Conservation (phyloP, 441 rosid species). For the Populus hybrid region DNA sequence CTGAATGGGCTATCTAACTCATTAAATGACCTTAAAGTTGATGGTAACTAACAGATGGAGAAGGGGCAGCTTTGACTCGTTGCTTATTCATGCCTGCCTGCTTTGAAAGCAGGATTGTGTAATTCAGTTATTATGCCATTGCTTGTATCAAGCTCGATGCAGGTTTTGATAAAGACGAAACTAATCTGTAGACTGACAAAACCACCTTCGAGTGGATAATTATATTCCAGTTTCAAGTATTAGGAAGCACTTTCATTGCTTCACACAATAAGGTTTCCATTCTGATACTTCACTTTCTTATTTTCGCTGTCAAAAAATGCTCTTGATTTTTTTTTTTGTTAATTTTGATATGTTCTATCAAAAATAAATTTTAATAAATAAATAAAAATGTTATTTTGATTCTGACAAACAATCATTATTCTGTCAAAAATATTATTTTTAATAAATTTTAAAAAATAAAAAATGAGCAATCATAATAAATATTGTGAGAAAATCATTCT, state of each 20-base stretch:
- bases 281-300: background rate
- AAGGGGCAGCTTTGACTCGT: constrained; percentile 12
- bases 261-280: background rate
- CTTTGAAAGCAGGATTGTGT: constrained; percentile 9
- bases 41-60: constrained; percentile 25
- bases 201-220: constrained; percentile 24
- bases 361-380: too few relatives aligned
- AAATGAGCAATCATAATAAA: too few relatives aligned
- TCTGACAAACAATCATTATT: too few relatives aligned
- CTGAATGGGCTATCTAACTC: constrained; percentile 37
- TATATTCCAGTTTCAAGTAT: background rate
- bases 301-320: too few relatives aligned
- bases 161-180: constrained; percentile 20
- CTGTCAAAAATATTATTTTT: too few relatives aligned
- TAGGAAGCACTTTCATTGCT: background rate
- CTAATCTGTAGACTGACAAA: constrained; percentile 13
- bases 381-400: too few relatives aligned
- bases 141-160: constrained; percentile 57
- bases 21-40: constrained; percentile 39
- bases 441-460: too few relatives aligned
- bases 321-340: too few relatives aligned
- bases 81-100: constrained; percentile 9
- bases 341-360: too few relatives aligned
- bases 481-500: too few relatives aligned
- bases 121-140: background rate